Base-by-base conservation (phyloP, 2,329 filamentous ascomycete species). In the Aspergillus tubingensis region DNA sequence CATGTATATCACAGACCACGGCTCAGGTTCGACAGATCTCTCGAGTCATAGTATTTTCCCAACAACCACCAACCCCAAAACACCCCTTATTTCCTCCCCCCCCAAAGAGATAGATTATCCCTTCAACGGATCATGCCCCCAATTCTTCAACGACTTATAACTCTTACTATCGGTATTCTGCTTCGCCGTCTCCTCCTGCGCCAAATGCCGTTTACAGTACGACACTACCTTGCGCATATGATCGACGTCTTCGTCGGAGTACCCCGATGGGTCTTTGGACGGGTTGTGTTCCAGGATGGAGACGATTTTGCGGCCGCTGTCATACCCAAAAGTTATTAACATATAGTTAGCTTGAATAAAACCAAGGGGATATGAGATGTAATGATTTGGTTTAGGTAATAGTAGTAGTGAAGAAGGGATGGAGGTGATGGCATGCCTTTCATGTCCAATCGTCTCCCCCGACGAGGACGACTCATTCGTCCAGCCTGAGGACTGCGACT, bases 131-230 rank as follows among this genome's bases (percentile, higher is more conserved):
- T 86, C 83, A 64, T 85, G 83, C 0, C 83, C 82, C 85, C 85
- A 87, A 61, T 88, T 88, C 78, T 87, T 87, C 65, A 88, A 74
- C 4, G 82, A 85, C 27, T 82, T 84, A 51, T 88, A 87, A 61
- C 78, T 80, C 66, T 80, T 82, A 66, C 79, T 82, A n/a, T 79
- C 68, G 54, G 85, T 84, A 64, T 87, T 78, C 59, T 80, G 76
- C 67, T 88, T 87, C 36, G 79, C 80, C 62, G 80, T 82, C 58
- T 82, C 80, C 71, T 90, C 87, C 66, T 89, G 86, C 0, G 86
- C 87, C 0, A 90, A 75, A 74, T 89, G 87, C 4, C 86, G 79
- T 70, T 89, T 90, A 70, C 84, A 87, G 63, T 88, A 88, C 0
- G 86, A 80, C 0, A 88, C 86, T 0, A 88, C 87, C 64, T 81